Evolutionary conservation across 805 yeast genomes (phyloP).

Genomic region (Saturnispora hagleri): DNA sequence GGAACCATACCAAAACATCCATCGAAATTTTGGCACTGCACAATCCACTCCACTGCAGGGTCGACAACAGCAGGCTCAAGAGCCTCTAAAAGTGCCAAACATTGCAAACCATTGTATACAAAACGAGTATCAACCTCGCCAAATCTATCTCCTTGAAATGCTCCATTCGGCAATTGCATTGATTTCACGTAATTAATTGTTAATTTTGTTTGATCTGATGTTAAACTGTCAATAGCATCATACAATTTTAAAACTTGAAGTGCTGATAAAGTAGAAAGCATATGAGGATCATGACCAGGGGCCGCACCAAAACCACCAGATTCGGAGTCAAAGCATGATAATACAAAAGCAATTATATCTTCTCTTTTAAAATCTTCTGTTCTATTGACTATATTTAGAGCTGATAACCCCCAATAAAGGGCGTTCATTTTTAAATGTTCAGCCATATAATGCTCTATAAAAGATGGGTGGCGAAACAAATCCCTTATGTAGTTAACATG

Average conservation of each 20-base stretch:
- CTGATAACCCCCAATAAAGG: conserved; percentile 89
- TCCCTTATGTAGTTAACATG: conserved; percentile 51
- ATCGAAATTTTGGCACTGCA: conserved; percentile 77
- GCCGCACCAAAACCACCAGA: conserved; percentile 85
- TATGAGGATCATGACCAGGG: conserved; percentile 83
- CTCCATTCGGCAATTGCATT: conserved; percentile 54
- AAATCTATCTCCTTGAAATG: conserved; percentile 81
- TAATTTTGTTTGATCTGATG: conserved; percentile 19
- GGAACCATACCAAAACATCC: conserved; percentile 94
- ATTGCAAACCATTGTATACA: conserved; percentile 71
- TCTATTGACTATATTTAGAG: conserved; percentile 52
- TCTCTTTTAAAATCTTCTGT: conserved; percentile 47
- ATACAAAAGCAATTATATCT: conserved; percentile 60
- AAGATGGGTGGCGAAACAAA: conserved; percentile 45
- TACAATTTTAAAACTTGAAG: conserved; percentile 69
- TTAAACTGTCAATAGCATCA: conserved; percentile 42
- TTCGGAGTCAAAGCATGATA: conserved; percentile 48
- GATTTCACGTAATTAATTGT: conserved; percentile 32
- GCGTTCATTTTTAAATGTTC: conserved; percentile 91
- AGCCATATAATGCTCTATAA: conserved; percentile 75
- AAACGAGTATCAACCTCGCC: conserved; percentile 94
- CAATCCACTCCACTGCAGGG: conserved; percentile 57
- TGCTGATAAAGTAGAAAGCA: conserved; percentile 78
- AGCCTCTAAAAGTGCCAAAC: conserved; percentile 59
- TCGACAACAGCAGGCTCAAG: conserved; percentile 39